Conservation (phyloP, 1,139 yeast genomes). For the Debaryomyces coudertii region DNA sequence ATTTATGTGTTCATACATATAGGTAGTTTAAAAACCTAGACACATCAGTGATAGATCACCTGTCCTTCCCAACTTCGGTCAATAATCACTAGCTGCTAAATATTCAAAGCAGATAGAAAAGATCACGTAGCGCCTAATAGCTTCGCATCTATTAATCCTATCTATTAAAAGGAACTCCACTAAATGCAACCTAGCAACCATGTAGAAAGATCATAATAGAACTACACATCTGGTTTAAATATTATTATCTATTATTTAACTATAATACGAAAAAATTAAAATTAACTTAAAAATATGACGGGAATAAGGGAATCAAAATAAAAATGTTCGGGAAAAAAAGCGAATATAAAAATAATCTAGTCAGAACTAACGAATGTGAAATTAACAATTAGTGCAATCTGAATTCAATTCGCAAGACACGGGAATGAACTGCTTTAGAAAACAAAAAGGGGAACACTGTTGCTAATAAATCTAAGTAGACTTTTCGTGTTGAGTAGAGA, state of each 20-base stretch:
- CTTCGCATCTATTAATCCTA: too few species aligned
- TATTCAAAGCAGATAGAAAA: too few species aligned
- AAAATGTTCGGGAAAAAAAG: conserved; percentile 19
- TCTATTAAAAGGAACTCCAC: too few species aligned
- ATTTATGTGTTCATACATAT: neutral
- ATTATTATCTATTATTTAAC: conserved; percentile 35
- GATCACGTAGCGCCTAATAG: too few species aligned
- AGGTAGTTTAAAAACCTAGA: too few species aligned
- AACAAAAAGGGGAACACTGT: conserved; percentile 4
- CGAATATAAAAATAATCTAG: conserved; percentile 15
- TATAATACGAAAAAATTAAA: conserved; percentile 27
- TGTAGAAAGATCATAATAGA: too few species aligned
- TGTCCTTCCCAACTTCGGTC: too few species aligned
- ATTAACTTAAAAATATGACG: conserved; percentile 28
- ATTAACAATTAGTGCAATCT: neutral
- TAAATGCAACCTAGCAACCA: too few species aligned
- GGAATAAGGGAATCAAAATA: conserved; percentile 30
- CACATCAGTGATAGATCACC: too few species aligned
- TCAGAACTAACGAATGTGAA: conserved; percentile 6
- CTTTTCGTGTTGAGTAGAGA: conserved; percentile 95
- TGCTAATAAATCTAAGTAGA: conserved; percentile 38
- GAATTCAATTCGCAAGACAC: neutral
- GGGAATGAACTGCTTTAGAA: conserved; percentile 8
- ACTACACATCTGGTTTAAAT: conserved; percentile 14
- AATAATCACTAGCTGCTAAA: neutral